Percentiles rank a stretch among this genome's conserved stretches.
Evolutionary conservation across 768 basidiomycete genomes (phyloP).

Genomic region (Tulasnella sp.): DNA sequence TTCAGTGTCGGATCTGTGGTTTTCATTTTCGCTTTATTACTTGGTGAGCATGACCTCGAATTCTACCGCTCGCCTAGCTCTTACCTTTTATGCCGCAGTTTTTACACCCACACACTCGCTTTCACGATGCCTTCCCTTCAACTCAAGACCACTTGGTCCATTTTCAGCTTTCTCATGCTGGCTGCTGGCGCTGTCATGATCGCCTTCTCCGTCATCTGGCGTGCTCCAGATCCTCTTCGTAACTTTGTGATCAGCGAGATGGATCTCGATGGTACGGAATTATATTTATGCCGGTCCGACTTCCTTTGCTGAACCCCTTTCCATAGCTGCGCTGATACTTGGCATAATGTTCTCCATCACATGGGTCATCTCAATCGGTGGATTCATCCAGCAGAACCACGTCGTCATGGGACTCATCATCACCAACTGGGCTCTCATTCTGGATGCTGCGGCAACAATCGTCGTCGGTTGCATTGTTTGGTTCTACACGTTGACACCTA

Average conservation of each 20-base stretch:
- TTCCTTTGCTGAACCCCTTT: background rate
- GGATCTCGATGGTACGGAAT: constrained; percentile 45
- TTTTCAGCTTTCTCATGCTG: constrained; percentile 56
- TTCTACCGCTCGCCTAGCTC: too few relatives aligned
- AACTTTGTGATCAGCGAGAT: constrained; percentile 51
- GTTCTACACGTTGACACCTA: constrained; percentile 67
- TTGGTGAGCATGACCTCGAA: too few relatives aligned
- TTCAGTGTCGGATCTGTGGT: too few relatives aligned
- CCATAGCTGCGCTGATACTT: constrained; percentile 52
- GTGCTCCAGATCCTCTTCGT: constrained; percentile 49
- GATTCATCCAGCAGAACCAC: constrained; percentile 56
- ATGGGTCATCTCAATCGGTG: constrained; percentile 55
- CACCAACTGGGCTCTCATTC: constrained; percentile 61
- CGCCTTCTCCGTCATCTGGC: constrained; percentile 59
- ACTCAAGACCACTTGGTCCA: constrained; percentile 58
- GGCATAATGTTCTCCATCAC: constrained; percentile 56
- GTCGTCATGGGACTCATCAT: constrained; percentile 56
- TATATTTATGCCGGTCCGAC: constrained; percentile 1
- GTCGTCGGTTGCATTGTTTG: constrained; percentile 62
- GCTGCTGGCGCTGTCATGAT: constrained; percentile 54
- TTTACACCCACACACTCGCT: too few relatives aligned
- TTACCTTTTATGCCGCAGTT: too few relatives aligned
- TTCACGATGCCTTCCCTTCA: constrained; percentile 54
- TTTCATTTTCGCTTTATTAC: too few relatives aligned
- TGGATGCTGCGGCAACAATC: constrained; percentile 47